Evolutionary conservation across 176 grass and related monocot species (phyloP).

Genomic region (Bromus sterilis): DNA sequence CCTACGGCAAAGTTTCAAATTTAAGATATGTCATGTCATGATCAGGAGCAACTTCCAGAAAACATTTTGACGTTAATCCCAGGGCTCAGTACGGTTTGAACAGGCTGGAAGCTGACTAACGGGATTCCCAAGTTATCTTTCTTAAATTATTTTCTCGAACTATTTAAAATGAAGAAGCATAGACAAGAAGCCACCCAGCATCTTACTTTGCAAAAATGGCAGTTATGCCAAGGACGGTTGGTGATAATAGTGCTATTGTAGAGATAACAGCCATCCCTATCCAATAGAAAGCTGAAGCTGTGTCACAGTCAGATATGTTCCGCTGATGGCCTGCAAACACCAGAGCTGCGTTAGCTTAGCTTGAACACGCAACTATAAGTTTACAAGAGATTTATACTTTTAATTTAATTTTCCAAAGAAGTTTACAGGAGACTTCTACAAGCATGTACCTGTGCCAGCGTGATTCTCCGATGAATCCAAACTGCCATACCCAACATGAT

Average conservation of each 20-base stretch:
- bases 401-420: too few species aligned
- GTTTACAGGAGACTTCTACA: background rate
- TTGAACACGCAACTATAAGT: background rate
- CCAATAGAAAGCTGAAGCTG: slow-evolving; percentile 58
- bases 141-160: background rate
- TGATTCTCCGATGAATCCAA: slow-evolving; percentile 48
- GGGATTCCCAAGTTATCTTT: background rate
- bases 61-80: background rate
- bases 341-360: background rate
- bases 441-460: slow-evolving; percentile 52
- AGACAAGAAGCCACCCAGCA: background rate
- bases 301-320: slow-evolving; percentile 49
- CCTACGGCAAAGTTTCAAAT: background rate
- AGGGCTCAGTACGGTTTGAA: background rate
- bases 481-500: slow-evolving; percentile 32
- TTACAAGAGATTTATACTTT: background rate
- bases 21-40: background rate
- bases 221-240: slow-evolving; percentile 62
- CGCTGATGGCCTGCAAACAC: slow-evolving; percentile 55
- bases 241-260: slow-evolving; percentile 30
- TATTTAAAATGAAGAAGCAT: background rate
- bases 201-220: slow-evolving; percentile 87
- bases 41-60: background rate
- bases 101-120: background rate
- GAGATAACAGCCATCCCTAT: slow-evolving; percentile 57